These are phyloP conservation scores for Pseudopithomyces chartarum DNA, from an alignment of 2,329 filamentous ascomycete species.

Conservation along the genomic window DNA sequence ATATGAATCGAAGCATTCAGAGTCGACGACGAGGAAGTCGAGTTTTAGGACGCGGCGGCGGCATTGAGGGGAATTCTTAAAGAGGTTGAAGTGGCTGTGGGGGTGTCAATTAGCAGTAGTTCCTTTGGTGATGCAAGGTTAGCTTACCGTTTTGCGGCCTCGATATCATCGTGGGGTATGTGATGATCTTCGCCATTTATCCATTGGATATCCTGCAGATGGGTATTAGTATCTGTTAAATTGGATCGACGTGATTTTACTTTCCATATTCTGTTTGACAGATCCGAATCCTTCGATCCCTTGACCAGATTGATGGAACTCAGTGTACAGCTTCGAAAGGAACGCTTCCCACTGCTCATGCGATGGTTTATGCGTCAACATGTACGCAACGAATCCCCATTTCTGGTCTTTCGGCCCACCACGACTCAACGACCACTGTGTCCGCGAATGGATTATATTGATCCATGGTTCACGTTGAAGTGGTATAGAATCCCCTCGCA, in stretches of 20 bases:
- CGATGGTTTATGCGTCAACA: slow-evolving; percentile 7
- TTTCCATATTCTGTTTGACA: slow-evolving; percentile 1
- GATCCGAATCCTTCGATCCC: slow-evolving; percentile 8
- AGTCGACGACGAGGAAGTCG: slow-evolving; percentile 14
- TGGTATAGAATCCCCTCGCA: slow-evolving; percentile 1
- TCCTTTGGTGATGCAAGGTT: neutral
- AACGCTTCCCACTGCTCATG: slow-evolving; percentile 8
- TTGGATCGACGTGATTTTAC: no score
- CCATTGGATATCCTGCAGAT: slow-evolving; percentile 3
- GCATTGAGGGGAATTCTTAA: neutral
- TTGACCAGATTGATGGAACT: slow-evolving; percentile 6
- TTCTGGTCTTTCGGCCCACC: slow-evolving; percentile 10
- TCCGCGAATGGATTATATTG: slow-evolving; percentile 8
- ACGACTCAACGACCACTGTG: slow-evolving; percentile 8
- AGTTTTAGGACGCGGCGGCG: slow-evolving; percentile 5
- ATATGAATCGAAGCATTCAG: slow-evolving; percentile 11
- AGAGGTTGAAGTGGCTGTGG: slow-evolving; percentile 6
- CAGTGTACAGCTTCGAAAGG: neutral
- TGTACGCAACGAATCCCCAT: slow-evolving; percentile 13
- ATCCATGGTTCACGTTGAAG: slow-evolving; percentile 13
- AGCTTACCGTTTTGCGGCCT: slow-evolving; percentile 8
- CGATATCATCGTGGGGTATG: slow-evolving; percentile 11
- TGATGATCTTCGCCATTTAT: slow-evolving; percentile 2
- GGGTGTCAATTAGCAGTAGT: neutral
- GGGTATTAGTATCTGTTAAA: no score